Base-by-base conservation (phyloP, 2,329 filamentous ascomycete genomes). In the Coniochaeta hoffmannii region DNA sequence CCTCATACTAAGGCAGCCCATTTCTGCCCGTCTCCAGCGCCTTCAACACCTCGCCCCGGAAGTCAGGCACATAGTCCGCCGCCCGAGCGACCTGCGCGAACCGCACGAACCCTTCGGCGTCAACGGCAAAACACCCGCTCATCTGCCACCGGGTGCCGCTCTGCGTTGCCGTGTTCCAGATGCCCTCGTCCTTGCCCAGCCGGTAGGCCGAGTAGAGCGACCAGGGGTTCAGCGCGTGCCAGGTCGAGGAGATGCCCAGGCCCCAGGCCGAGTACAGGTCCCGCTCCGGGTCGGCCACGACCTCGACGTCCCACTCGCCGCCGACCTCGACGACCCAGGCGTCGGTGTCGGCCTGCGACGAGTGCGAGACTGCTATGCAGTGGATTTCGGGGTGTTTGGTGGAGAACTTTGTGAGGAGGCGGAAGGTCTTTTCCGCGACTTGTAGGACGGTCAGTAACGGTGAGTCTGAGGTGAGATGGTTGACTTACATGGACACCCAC, bases 351-450 rank as follows among this genome's bases (percentile, higher is more conserved):
- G 72, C 68, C 22, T 71, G 63, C 7, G 74, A 74, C 12, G 78
- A 83, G 68, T 88, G 84, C 4, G 83, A 86, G 15, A 88, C 72
- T 49, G 84, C 84, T 53, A 87, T 68, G 71, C 81, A 86, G 63
- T 78, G 73, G 11, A 85, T 65, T 24, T 73, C 68, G 11, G 71
- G 70, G 65, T 85, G 69, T 32, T 71, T 63, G 36, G 71, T 69
- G 14, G 83, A 83, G 56, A 82, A 66, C 44, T 73, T 67, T 46
- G 80, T 76, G 30, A 88, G 72, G 31, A 66, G 62, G 55, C 75
- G 74, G 68, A 87, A 87, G 12, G 79, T 80, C 67, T 88, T 87
- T 65, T 88, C 86, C 14, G 85, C 85, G 67, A 88, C 85, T 88
- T 56, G 44, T 24, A 51, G 53, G 15, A 15, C n/a, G 53, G 8